Conservation (phyloP, 352 stramenopile genomes). For the Phytophthora cactorum region DNA sequence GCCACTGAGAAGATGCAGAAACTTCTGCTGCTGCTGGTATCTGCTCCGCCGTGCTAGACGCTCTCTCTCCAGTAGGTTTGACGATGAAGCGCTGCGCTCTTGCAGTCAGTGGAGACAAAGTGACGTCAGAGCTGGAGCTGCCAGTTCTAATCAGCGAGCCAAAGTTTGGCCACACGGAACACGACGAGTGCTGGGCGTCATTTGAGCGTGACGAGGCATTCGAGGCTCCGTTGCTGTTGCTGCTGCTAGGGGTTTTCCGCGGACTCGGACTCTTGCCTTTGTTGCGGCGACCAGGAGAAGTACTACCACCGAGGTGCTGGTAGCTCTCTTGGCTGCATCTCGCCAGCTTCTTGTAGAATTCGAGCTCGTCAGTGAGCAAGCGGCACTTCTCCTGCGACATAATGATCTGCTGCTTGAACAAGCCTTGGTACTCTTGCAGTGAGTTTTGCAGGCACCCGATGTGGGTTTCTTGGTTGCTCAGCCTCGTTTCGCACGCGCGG, state of each 20-base stretch:
- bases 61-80: slow-evolving; percentile 37
- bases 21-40: slow-evolving; percentile 11
- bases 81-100: slow-evolving; percentile 49
- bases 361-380: slow-evolving; percentile 75
- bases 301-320: slow-evolving; percentile 29
- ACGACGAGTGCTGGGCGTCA: slow-evolving; percentile 1
- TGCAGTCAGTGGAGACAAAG: slow-evolving; percentile 29
- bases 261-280: slow-evolving; percentile 38
- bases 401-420: slow-evolving; percentile 86
- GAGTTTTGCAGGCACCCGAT: slow-evolving; percentile 78
- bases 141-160: slow-evolving; percentile 16
- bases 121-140: slow-evolving; percentile 12
- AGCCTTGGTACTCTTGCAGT: slow-evolving; percentile 77
- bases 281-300: slow-evolving; percentile 29
- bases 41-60: slow-evolving; percentile 8
- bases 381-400: slow-evolving; percentile 84
- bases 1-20: background rate
- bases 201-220: slow-evolving; percentile 11
- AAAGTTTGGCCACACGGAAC: slow-evolving; percentile 25
- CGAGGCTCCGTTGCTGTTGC: slow-evolving; percentile 3
- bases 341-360: slow-evolving; percentile 86
- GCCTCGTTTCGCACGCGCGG: slow-evolving; percentile 62
- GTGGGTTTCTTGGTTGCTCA: slow-evolving; percentile 80
- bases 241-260: slow-evolving; percentile 23
- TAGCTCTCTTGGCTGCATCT: slow-evolving; percentile 55